Evolutionary conservation across 2,329 filamentous ascomycete genomes (phyloP).

Genomic region (Elsinoe ampelina): DNA sequence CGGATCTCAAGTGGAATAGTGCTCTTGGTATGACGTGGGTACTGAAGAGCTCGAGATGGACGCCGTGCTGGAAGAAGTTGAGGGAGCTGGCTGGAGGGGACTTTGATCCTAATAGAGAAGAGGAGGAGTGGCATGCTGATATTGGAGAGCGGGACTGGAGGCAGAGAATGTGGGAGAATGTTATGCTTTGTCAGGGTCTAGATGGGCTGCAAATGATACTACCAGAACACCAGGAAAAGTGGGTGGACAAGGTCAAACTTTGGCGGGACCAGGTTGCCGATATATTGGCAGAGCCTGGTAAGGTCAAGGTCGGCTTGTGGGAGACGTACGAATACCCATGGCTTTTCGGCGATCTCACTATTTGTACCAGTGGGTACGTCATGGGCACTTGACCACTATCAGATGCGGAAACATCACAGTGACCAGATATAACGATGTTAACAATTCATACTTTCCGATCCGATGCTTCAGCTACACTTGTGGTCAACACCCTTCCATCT

Average conservation of each 20-base stretch:
- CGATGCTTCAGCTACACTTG: neutral
- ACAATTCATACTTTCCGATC: neutral
- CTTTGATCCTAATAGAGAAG: slow-evolving; percentile 16
- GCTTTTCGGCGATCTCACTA: slow-evolving; percentile 17
- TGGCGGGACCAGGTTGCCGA: slow-evolving; percentile 18
- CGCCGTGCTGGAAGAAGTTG: slow-evolving; percentile 22
- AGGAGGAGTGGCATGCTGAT: slow-evolving; percentile 15
- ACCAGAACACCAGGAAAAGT: slow-evolving; percentile 7
- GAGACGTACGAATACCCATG: slow-evolving; percentile 18
- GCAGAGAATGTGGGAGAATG: slow-evolving; percentile 22
- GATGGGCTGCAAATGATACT: slow-evolving; percentile 25
- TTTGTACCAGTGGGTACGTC: slow-evolving; percentile 17
- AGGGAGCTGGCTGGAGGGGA: slow-evolving; percentile 16
- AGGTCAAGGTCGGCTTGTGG: slow-evolving; percentile 12
- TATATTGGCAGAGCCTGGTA: slow-evolving; percentile 17
- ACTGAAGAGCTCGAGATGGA: slow-evolving; percentile 23
- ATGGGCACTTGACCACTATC: slow-evolving; percentile 9
- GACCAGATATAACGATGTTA: neutral
- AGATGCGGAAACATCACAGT: neutral
- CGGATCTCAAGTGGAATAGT: slow-evolving; percentile 14
- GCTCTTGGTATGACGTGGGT: slow-evolving; percentile 16
- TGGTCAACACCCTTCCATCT: neutral
- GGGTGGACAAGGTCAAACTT: slow-evolving; percentile 18
- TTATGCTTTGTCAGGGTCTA: slow-evolving; percentile 24
- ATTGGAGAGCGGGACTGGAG: slow-evolving; percentile 17